Base-by-base conservation (phyloP, 2,329 filamentous ascomycete genomes). In the Aspergillus aculeatinus region DNA sequence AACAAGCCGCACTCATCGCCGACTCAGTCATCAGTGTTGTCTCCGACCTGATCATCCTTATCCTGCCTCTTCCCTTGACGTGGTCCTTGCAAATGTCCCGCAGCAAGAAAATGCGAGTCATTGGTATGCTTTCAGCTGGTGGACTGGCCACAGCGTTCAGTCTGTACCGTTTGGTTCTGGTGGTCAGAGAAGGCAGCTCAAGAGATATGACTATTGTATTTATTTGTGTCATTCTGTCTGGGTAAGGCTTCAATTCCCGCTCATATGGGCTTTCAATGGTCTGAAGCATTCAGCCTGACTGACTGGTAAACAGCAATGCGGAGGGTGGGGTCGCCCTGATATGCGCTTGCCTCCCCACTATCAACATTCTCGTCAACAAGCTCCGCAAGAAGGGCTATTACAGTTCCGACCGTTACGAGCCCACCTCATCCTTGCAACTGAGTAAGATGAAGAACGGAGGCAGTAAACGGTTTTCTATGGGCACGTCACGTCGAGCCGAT, bases 1-100 rank as follows among this genome's bases (percentile, higher is more conserved):
- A 78, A 56, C 63, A 60, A 14, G 71, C 71, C 1, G 72, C 76
- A 1, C 68, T 78, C 5, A 70, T 76, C 10, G 72, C 75, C 57
- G 76, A 78, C 59, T 73, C 74, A 1, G 71, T 76, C 23, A 76
- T 78, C 52, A 77, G 74, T 60, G 68, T 76, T 23, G 63, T 76
- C 23, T 74, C 70, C 31, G 76, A 78, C 61, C 51, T 75, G 1
- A 70, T 74, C 27, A 77, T 78, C 48, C 68, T 77, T 4, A 25
- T 73, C 6, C 59, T 77, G 14, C 76, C 76, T 0, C 50, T 77
- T 27, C 75, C 75, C 0, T 62, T 78, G 63, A 76, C 74, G 1
- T 75, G 74, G 70, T 74, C 71, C n/a, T 65, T 78, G 35, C 72
- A 77, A 50, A 74, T 78, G 71, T 69, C 70, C 12, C 64, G 65